Percentiles rank a stretch among this genome's conserved stretches.
These are phyloP conservation scores for Calonectria pseudoreteaudii DNA, from an alignment of 2,329 filamentous ascomycete species.

Conservation along the genomic window DNA sequence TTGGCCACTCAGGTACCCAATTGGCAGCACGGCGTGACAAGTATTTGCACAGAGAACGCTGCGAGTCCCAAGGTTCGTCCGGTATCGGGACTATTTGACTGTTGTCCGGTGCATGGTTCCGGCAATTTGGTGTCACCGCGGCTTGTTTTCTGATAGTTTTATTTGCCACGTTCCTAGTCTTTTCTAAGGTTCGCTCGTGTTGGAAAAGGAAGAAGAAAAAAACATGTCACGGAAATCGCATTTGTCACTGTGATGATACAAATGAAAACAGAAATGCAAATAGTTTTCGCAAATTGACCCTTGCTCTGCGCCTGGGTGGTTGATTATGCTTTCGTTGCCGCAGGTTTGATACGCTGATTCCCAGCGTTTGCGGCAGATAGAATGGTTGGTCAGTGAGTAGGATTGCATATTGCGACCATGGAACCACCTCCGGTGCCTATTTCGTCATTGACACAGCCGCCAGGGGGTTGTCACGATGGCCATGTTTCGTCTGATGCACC, in stretches of 20 bases:
- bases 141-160: background rate
- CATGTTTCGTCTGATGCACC: slow-evolving; percentile 1
- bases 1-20: background rate
- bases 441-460: background rate
- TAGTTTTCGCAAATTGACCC: background rate
- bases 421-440: background rate
- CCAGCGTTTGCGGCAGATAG: background rate
- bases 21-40: background rate
- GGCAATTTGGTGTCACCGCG: background rate
- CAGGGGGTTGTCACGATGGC: background rate
- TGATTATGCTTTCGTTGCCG: background rate
- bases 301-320: background rate
- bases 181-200: background rate
- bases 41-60: background rate
- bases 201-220: background rate
- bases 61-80: background rate
- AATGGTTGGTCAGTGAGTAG: background rate
- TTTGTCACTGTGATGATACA: background rate
- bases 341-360: background rate
- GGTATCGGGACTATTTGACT: background rate
- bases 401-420: background rate
- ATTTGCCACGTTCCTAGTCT: background rate
- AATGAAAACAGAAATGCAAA: background rate
- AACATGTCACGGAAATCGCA: background rate
- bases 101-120: background rate